A percentile compares a stretch with the other conserved stretches of the same genome.
These are phyloP conservation scores for Daldinia bambusicola DNA, from an alignment of 495 filamentous ascomycete species.

Conservation along the genomic window DNA sequence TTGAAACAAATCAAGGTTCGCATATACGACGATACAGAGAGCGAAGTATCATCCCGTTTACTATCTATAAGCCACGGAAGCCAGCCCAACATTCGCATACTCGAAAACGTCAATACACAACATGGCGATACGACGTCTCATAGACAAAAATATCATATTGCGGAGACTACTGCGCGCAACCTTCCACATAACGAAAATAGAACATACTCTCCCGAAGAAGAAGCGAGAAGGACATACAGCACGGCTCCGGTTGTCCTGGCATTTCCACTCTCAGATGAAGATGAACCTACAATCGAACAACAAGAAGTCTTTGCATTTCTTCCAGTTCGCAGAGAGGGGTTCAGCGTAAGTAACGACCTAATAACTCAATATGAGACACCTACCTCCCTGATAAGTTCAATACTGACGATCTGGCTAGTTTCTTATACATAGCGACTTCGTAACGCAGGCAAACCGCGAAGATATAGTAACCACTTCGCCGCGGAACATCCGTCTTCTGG, in stretches of 20 bases:
- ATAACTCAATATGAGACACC: neutral
- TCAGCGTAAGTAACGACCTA: constrained; percentile 36
- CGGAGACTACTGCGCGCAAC: constrained; percentile 23
- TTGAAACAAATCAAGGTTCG: constrained; percentile 47
- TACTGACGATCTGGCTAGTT: constrained; percentile 48
- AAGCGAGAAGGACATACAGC: constrained; percentile 31
- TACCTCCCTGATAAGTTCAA: neutral
- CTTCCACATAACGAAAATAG: constrained; percentile 50
- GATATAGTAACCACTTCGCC: constrained; percentile 48
- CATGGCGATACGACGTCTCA: constrained; percentile 14
- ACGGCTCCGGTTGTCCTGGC: constrained; percentile 52
- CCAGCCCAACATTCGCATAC: constrained; percentile 1
- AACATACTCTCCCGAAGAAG: constrained; percentile 36
- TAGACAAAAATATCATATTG: constrained; percentile 41
- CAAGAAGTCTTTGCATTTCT: constrained; percentile 54
- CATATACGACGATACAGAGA: constrained; percentile 41
- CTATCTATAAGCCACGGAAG: constrained; percentile 16
- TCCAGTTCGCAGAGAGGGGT: constrained; percentile 50
- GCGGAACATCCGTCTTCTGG: constrained; percentile 41
- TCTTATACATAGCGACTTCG: constrained; percentile 60
- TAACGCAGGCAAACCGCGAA: constrained; percentile 56
- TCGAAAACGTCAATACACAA: constrained; percentile 12
- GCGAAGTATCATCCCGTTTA: constrained; percentile 10
- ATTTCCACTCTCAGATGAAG: constrained; percentile 50
- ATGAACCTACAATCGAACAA: constrained; percentile 41